Percentiles rank a stretch among this genome's conserved stretches.
Conservation (phyloP, 78 protist species). For the Speleostelium caveatum region DNA sequence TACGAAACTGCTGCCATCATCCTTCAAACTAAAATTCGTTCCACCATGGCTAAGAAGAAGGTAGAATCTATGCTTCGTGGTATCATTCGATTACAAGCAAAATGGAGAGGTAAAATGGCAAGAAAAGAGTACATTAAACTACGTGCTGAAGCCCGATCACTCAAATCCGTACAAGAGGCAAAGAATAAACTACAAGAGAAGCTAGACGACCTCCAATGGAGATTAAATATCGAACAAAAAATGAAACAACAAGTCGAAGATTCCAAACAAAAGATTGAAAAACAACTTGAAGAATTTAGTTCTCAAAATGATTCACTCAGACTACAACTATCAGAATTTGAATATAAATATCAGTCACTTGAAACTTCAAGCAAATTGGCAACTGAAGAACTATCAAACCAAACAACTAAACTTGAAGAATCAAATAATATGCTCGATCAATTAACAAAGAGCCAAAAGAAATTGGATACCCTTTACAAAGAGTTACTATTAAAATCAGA, state of each 20-base stretch:
- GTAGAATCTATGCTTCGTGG: neutral
- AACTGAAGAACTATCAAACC: neutral
- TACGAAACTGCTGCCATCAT: conserved; percentile 14
- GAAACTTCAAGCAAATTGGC: neutral
- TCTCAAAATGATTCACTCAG: neutral
- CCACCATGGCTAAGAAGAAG: neutral
- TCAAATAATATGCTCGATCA: neutral
- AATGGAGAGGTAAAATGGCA: conserved; percentile 82
- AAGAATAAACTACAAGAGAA: conserved; percentile 76
- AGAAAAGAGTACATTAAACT: conserved; percentile 19
- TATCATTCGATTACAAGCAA: conserved; percentile 36
- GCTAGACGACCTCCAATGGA: conserved; percentile 71
- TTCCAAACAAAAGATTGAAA: conserved; percentile 9
- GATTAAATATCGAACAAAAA: conserved; percentile 37
- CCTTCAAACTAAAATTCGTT: conserved; percentile 51
- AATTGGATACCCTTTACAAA: too few species aligned
- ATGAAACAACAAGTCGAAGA: conserved; percentile 64
- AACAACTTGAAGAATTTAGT: neutral
- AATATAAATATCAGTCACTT: neutral
- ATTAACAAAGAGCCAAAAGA: neutral
- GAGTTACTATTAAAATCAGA: too few species aligned
- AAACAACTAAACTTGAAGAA: neutral
- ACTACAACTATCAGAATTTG: conserved; percentile 7
- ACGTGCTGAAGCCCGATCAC: conserved; percentile 68
- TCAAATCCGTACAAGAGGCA: conserved; percentile 37